These are phyloP conservation scores for Peziza echinospora DNA, from an alignment of 495 filamentous ascomycete genomes.

Conservation along the genomic window DNA sequence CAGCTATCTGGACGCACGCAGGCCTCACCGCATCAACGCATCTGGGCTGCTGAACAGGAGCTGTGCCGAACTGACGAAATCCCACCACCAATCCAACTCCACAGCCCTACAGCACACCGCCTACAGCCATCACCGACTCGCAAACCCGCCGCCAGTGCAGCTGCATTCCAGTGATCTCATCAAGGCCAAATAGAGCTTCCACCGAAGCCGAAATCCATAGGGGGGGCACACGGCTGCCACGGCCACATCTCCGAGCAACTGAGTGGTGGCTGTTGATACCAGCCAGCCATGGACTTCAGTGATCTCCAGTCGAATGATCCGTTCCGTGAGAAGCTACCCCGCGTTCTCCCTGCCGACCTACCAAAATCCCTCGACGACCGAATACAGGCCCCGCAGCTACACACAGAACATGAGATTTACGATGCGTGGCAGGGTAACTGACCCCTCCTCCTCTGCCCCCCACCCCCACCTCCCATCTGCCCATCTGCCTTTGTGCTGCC, in stretches of 20 bases:
- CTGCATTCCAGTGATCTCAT: too few species aligned
- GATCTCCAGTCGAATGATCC: constrained; percentile 14
- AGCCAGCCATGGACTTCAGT: constrained; percentile 35
- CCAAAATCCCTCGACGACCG: constrained; percentile 82
- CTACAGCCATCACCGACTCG: too few species aligned
- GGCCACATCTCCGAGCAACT: neutral
- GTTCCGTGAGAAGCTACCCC: constrained; percentile 10
- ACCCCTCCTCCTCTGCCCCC: constrained; percentile 1
- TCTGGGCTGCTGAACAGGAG: too few species aligned
- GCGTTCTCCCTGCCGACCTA: constrained; percentile 59
- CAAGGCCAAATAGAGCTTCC: too few species aligned
- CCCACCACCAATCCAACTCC: too few species aligned
- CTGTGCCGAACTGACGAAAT: too few species aligned
- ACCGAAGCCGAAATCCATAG: neutral
- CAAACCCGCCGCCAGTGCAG: too few species aligned
- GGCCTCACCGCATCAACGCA: too few species aligned
- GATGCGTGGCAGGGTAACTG: constrained; percentile 90
- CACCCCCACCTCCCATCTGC: neutral
- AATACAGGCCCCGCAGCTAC: constrained; percentile 28
- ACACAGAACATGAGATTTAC: constrained; percentile 78
- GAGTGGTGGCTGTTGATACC: neutral
- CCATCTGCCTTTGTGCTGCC: neutral
- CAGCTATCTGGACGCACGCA: too few species aligned
- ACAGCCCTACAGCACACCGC: too few species aligned
- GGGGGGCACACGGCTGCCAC: neutral